Evolutionary conservation across 1,139 yeast species (phyloP), one percentile per base, ranked within the genome.

Genomic region (Torulaspora pretoriensis): DNA sequence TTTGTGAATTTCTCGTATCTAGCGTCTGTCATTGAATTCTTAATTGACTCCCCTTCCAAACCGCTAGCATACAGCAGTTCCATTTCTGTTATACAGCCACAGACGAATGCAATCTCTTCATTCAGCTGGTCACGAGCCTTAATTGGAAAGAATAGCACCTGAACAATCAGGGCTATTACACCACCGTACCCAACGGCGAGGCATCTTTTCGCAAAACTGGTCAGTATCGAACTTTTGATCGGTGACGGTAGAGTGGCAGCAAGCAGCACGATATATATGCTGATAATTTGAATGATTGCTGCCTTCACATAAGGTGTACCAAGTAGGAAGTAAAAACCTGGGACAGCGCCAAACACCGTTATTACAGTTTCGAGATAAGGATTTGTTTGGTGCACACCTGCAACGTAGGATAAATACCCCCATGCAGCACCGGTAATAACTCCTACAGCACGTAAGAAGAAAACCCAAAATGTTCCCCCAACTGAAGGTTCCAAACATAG

Each of bases 111-210:
- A 19, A 75, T 63, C 43, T 72, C 75, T 29, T 63, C 63, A 12
- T 66, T 67, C 36, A 75, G 45, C 50, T 70, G 71, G 34, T 68
- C 74, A 44, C 78, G 60, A 0, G 79, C 78, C 40, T 69, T 72
- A 8, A 70, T 67, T 0, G 80, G 80, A 49, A 73, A 74, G 28
- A 75, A 51, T 1, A 64, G 46, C 7, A 72, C 55, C 46, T 75
- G 79, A 8, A 74, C 74, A 23, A 72, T 35, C 35, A 73, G 50
- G 0, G 78, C 77, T 6, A 72, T 68, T 2, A 68, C 66, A 17
- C 78, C 78, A 35, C 79, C 79, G 48, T 74, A 70, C 3, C 74
- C 67, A 60, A 74, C 71, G 0, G 79, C 75, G 9, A 75, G 49
- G 53, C 77, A 72, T 53, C 80, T 63, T 47, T 74, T 75, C 1